Conservation (phyloP, 768 basidiomycete species). For the Russula sp. region DNA sequence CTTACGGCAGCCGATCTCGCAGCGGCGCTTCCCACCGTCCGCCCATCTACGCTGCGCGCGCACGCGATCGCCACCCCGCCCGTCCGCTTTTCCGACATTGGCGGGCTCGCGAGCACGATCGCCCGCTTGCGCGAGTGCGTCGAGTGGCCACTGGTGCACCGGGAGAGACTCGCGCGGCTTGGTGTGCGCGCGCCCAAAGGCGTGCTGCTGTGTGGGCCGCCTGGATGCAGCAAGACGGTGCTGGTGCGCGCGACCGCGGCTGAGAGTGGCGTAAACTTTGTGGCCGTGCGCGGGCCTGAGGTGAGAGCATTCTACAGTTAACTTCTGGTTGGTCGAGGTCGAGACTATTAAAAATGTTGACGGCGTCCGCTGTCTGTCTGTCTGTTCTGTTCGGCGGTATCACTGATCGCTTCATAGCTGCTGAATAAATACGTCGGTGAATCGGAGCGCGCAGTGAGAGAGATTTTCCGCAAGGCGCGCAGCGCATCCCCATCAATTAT, state of each 20-base stretch:
- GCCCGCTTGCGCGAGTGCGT: slow-evolving; percentile 84
- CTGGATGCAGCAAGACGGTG: slow-evolving; percentile 96
- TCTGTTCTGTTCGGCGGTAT: background rate
- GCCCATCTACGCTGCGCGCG: slow-evolving; percentile 92
- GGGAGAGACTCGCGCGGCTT: slow-evolving; percentile 77
- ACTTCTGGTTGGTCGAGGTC: background rate
- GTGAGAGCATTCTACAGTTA: slow-evolving; percentile 32
- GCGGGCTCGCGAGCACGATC: slow-evolving; percentile 76
- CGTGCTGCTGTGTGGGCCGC: slow-evolving; percentile 88
- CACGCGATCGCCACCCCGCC: slow-evolving; percentile 82
- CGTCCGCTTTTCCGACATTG: slow-evolving; percentile 81
- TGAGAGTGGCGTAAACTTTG: slow-evolving; percentile 91
- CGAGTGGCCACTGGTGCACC: slow-evolving; percentile 91
- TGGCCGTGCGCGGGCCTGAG: slow-evolving; percentile 97
- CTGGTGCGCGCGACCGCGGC: slow-evolving; percentile 87
- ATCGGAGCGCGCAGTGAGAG: slow-evolving; percentile 90
- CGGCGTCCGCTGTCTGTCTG: background rate
- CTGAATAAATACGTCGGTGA: slow-evolving; percentile 97
- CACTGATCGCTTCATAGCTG: slow-evolving; percentile 42
- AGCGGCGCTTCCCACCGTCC: slow-evolving; percentile 64
- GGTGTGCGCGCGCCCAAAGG: slow-evolving; percentile 88
- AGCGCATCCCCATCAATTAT: slow-evolving; percentile 92
- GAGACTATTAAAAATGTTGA: too few species aligned
- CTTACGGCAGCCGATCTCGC: slow-evolving; percentile 60
- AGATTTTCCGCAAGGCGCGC: slow-evolving; percentile 92